Evolutionary conservation across 495 filamentous ascomycete species (phyloP), one percentile per base, ranked within the genome.

Genomic region (Penicillium diatomitis): DNA sequence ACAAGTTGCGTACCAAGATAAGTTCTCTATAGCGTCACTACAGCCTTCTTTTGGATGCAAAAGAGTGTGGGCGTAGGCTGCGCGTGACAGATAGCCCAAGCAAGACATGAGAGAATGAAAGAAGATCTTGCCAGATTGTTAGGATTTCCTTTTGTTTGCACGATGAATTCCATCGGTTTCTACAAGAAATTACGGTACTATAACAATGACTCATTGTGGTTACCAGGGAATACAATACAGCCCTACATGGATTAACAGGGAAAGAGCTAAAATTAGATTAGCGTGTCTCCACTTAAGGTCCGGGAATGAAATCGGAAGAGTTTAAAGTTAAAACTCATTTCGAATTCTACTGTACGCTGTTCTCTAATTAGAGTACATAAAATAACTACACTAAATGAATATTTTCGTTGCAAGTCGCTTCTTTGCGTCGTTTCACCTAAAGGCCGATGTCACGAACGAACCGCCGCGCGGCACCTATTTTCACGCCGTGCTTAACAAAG

Each of bases 401-500:
- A 20, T 20, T 20, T 20, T 20, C 20, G 20, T 20, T 20, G 20
- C 20, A 20, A 20, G 20, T 20, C 20, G 37, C 37, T 41, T 46
- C 44, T 31, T 8, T 12, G 34, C 28, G 34, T 31, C 11, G 34
- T 31, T 47, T 47, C 44, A 47, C 44, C 35, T 11, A 47, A 38
- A 10, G 44, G 33, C 44, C 33, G 34, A 47, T 38, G 35, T 47
- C 27, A 32, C 34, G 33, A 11, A 49, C 47, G 32, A 49, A 49
- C 7, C 47, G 47, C 47, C 56, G 54, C 5, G 60, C 60, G 32
- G 45, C 49, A 48, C 60, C 57, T 48, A 54, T 41, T 50, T 46
- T 51, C 38, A 63, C 60, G 35, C 56, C 48, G 5, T 57, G 41
- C 39, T 53, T 55, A 31, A 55, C 41, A 32, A 64, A 61, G 44